These are phyloP conservation scores for Euphorbia neoarborescens DNA, from an alignment of 441 rosid species.

Conservation along the genomic window DNA sequence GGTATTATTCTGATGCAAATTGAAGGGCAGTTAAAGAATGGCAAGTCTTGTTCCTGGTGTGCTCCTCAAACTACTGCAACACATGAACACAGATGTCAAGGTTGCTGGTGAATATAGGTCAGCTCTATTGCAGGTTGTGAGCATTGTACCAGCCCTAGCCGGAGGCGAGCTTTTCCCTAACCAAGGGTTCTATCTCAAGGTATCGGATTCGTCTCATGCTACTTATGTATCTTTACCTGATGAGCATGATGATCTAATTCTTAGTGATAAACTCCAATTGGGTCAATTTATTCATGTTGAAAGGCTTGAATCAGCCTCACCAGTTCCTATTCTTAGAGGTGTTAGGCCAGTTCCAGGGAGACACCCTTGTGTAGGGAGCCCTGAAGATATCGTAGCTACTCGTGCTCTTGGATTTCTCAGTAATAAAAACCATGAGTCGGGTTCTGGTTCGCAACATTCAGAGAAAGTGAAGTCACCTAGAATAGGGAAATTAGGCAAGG, in stretches of 20 bases:
- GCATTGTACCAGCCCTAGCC: slow-evolving; percentile 89
- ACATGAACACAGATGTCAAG: slow-evolving; percentile 88
- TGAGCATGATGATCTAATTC: slow-evolving; percentile 86
- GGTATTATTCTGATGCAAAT: slow-evolving; percentile 34
- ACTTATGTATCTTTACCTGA: slow-evolving; percentile 88
- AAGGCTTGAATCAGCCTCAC: slow-evolving; percentile 78
- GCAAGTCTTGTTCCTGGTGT: slow-evolving; percentile 94
- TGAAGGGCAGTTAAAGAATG: slow-evolving; percentile 38
- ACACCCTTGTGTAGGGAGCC: slow-evolving; percentile 84
- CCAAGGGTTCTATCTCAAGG: slow-evolving; percentile 93
- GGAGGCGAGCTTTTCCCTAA: slow-evolving; percentile 86
- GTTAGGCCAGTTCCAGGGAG: slow-evolving; percentile 95
- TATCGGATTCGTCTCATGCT: slow-evolving; percentile 97
- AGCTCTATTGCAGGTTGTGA: slow-evolving; percentile 73
- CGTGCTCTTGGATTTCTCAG: slow-evolving; percentile 60
- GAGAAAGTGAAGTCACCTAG: slow-evolving; percentile 41
- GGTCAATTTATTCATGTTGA: slow-evolving; percentile 97
- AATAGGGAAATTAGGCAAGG: slow-evolving; percentile 31
- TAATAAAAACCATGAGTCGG: slow-evolving; percentile 26
- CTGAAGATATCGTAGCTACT: slow-evolving; percentile 92
- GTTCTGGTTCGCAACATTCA: slow-evolving; percentile 35
- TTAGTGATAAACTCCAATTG: slow-evolving; percentile 83
- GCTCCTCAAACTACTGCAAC: slow-evolving; percentile 84
- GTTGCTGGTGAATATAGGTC: slow-evolving; percentile 93
- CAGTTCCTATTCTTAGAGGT: slow-evolving; percentile 79